Conservation (phyloP, 2,329 filamentous ascomycete species). For the Bipolaris victoriae region DNA sequence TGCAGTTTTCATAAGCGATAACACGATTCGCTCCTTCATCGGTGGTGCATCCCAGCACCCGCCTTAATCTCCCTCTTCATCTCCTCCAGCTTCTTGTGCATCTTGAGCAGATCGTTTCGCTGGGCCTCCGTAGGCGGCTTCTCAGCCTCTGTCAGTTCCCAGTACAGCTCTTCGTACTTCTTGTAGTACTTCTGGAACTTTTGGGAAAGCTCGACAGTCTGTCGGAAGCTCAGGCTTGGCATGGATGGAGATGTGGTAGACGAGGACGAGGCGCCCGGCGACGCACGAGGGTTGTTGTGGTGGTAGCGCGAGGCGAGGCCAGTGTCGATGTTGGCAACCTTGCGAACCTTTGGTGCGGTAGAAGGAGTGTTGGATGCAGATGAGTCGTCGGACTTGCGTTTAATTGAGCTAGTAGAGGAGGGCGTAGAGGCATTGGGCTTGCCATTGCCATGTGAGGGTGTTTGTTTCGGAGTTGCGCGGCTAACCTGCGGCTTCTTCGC, state of each 20-base stretch:
- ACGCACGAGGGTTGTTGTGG: slow-evolving; percentile 40
- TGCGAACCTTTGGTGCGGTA: slow-evolving; percentile 39
- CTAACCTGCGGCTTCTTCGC: slow-evolving; percentile 44
- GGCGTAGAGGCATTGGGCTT: slow-evolving; percentile 38
- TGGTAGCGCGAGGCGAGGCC: slow-evolving; percentile 45
- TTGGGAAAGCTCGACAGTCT: slow-evolving; percentile 55
- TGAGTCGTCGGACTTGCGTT: slow-evolving; percentile 55
- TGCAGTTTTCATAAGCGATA: slow-evolving; percentile 11
- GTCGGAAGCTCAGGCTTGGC: slow-evolving; percentile 50
- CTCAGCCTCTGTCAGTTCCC: slow-evolving; percentile 49
- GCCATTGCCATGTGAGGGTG: slow-evolving; percentile 39
- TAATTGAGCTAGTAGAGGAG: slow-evolving; percentile 44
- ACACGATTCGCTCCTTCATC: slow-evolving; percentile 19
- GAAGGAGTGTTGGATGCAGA: slow-evolving; percentile 39
- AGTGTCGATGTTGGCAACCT: slow-evolving; percentile 45
- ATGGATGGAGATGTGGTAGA: slow-evolving; percentile 43
- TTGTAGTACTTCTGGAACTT: slow-evolving; percentile 65
- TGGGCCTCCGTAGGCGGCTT: slow-evolving; percentile 57
- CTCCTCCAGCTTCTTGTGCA: slow-evolving; percentile 60
- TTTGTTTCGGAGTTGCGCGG: slow-evolving; percentile 37
- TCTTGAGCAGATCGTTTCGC: slow-evolving; percentile 59
- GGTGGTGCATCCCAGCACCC: slow-evolving; percentile 39
- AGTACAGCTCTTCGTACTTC: slow-evolving; percentile 63
- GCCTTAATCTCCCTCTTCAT: slow-evolving; percentile 64
- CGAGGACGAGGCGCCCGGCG: slow-evolving; percentile 44